A percentile compares a stretch with the other conserved stretches of the same genome.
Conservation (phyloP, 2,329 filamentous ascomycete genomes). For the Cladosporium austrohemisphaericum region DNA sequence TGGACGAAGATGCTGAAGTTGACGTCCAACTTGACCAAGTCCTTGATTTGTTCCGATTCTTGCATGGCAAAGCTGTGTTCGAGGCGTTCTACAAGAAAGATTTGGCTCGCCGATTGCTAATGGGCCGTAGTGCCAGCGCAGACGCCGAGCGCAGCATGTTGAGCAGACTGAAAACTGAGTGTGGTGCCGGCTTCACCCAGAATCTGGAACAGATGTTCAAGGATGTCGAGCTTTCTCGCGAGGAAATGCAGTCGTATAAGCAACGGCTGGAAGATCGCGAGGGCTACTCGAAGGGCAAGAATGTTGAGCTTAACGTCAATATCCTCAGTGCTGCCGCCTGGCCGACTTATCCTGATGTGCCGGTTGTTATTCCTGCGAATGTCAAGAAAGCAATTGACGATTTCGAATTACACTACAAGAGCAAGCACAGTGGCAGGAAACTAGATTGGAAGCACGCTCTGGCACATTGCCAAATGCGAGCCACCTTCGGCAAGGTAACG, state of each 20-base stretch:
- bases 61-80: conserved; percentile 95
- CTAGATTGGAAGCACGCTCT: conserved; percentile 90
- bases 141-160: conserved; percentile 97
- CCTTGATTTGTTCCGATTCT: conserved; percentile 91
- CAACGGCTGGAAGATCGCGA: conserved; percentile 57
- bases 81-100: conserved; percentile 99
- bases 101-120: conserved; percentile 79
- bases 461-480: conserved; percentile 84
- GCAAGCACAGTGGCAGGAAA: conserved; percentile 82
- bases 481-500: conserved; percentile 69
- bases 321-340: conserved; percentile 89
- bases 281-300: conserved; percentile 44
- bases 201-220: conserved; percentile 99
- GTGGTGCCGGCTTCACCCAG: conserved; percentile 88
- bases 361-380: conserved; percentile 69
- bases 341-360: conserved; percentile 81
- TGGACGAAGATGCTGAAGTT: conserved; percentile 87
- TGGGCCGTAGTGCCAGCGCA: conserved; percentile 87
- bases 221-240: conserved; percentile 86
- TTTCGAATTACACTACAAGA: conserved; percentile 82
- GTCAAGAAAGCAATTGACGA: conserved; percentile 72
- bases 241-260: conserved; percentile 90
- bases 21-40: conserved; percentile 89
- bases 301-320: conserved; percentile 76
- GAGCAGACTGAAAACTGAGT: conserved; percentile 84